Conservation (phyloP, 208 protist species). For the Crithidia sp. region DNA sequence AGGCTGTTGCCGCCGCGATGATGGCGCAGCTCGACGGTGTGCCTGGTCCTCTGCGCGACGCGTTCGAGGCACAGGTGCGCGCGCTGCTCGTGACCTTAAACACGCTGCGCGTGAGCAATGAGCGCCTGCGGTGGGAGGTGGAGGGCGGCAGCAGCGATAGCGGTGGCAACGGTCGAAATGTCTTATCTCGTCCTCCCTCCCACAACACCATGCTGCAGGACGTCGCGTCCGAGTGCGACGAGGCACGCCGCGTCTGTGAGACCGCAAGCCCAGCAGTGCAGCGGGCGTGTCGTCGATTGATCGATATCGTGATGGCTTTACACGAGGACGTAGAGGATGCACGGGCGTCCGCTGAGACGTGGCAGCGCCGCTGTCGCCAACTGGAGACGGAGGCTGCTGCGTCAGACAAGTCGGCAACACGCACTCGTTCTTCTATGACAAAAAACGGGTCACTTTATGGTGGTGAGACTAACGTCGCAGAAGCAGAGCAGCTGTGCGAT, state of each 20-base stretch:
- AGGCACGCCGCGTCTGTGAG: conserved; percentile 3
- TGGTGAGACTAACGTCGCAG: background rate
- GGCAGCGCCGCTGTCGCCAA: conserved; percentile 13
- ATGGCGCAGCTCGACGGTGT: conserved; percentile 21
- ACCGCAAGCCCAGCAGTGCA: conserved; percentile 1
- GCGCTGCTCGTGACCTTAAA: conserved; percentile 25
- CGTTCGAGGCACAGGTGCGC: conserved; percentile 18
- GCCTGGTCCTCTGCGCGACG: conserved; percentile 13
- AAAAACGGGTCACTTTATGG: too few species aligned
- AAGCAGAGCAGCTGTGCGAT: conserved; percentile 28
- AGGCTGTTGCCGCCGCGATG: conserved; percentile 17
- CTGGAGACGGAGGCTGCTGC: background rate
- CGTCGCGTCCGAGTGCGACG: conserved; percentile 10
- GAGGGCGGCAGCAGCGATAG: background rate
- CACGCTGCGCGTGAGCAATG: conserved; percentile 15
- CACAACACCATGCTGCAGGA: too few species aligned
- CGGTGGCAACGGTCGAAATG: background rate
- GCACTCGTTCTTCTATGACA: background rate
- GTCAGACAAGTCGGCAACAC: background rate
- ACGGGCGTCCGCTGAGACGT: background rate
- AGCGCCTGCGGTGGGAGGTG: conserved; percentile 14
- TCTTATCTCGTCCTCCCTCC: background rate
- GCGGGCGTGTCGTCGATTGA: background rate
- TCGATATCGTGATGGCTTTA: background rate
- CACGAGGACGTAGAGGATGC: background rate